phyloP scores from a whole-genome alignment of 2,329 filamentous ascomycete genomes.

The Plectosphaerella sp. region DNA sequence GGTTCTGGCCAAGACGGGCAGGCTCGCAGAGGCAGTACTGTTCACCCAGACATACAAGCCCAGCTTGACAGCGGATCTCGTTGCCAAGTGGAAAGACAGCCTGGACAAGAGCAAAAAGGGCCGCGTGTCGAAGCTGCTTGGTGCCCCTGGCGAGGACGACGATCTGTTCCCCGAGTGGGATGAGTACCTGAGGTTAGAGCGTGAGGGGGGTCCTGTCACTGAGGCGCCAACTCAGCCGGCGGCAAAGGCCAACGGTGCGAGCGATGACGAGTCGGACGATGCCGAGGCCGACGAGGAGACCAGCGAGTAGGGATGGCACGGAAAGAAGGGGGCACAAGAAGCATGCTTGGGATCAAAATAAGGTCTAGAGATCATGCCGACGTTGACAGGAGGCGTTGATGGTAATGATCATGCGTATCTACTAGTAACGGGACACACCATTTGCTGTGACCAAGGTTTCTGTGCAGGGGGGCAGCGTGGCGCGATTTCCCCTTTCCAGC shows the following conservation, averaged over 20 bases:
- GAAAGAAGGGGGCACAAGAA: conserved; percentile 9
- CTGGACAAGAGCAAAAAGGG: conserved; percentile 82
- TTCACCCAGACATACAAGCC: conserved; percentile 97
- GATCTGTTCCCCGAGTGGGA: conserved; percentile 97
- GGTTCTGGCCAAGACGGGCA: conserved; percentile 72
- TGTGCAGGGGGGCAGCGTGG: conserved; percentile 8
- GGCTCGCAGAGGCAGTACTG: conserved; percentile 80
- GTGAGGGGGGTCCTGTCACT: conserved; percentile 51
- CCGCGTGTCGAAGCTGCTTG: conserved; percentile 79
- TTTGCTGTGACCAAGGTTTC: conserved; percentile 14
- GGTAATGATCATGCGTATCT: conserved; percentile 14
- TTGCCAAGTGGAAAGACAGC: conserved; percentile 74
- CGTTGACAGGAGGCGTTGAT: conserved; percentile 12
- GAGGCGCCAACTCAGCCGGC: conserved; percentile 21
- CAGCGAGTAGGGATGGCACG: conserved; percentile 17
- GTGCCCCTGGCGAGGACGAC: conserved; percentile 74
- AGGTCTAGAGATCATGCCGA: conserved; percentile 11
- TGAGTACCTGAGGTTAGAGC: conserved; percentile 78
- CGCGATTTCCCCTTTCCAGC: not conserved
- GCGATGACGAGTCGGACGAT: conserved; percentile 16
- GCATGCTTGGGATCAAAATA: conserved; percentile 9
- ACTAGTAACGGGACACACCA: conserved; percentile 12
- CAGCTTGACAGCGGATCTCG: conserved; percentile 63
- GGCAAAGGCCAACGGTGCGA: conserved; percentile 15
- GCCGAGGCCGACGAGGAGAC: conserved; percentile 19